These are phyloP conservation scores for Incumbomyces lentus DNA, from an alignment of 2,329 filamentous ascomycete species.

Conservation along the genomic window DNA sequence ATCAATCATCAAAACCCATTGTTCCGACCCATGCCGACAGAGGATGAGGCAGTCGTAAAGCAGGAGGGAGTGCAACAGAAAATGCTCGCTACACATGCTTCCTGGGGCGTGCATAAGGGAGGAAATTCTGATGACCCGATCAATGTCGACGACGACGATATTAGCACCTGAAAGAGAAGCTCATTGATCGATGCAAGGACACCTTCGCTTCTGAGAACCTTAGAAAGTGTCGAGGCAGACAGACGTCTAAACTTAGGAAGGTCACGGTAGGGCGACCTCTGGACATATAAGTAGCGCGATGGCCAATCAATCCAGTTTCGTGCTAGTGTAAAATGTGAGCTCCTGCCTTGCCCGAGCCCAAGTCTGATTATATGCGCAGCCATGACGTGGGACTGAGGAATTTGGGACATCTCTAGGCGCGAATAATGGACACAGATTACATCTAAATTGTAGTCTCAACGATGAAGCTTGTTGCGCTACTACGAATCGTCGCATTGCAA, in stretches of 20 bases:
- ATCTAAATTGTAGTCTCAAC: no score
- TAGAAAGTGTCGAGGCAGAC: no score
- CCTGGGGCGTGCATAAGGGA: neutral
- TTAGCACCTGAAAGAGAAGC: no score
- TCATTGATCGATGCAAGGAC: no score
- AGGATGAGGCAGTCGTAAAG: neutral
- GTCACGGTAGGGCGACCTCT: no score
- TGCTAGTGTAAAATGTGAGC: no score
- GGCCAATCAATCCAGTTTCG: no score
- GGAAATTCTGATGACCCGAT: neutral
- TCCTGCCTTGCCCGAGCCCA: no score
- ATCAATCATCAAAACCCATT: neutral
- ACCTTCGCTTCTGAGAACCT: no score
- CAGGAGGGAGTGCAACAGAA: neutral
- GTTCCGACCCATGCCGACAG: slow-evolving; percentile 1
- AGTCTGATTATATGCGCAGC: no score
- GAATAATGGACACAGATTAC: neutral
- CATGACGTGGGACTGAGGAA: neutral
- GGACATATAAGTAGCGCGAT: no score
- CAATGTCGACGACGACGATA: neutral
- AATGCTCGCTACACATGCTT: neutral
- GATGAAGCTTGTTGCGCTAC: neutral
- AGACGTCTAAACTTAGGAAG: no score
- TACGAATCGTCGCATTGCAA: neutral
- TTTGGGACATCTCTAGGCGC: neutral